Percentiles rank a stretch among this genome's conserved stretches.
Conservation (phyloP, 2,329 filamentous ascomycete genomes). For the Paraconiothyrium sp. region DNA sequence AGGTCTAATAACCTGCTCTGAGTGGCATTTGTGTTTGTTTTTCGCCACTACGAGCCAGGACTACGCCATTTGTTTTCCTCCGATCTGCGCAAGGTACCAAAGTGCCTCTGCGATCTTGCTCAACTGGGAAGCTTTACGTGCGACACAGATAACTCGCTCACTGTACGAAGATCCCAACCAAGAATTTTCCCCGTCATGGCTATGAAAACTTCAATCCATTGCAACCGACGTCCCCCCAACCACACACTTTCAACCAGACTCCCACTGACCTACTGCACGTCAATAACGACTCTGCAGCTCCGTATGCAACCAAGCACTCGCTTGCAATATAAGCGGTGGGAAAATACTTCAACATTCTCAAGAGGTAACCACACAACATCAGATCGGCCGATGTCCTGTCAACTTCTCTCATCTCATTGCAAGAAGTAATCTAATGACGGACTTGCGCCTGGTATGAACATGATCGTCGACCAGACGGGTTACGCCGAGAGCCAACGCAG, state of each 20-base stretch:
- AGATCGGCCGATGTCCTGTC: constrained; percentile 6
- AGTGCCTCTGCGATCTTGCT: neutral
- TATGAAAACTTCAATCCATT: neutral
- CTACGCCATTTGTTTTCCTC: neutral
- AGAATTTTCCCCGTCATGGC: neutral
- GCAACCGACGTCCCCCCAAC: neutral
- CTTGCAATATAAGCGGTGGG: constrained; percentile 21
- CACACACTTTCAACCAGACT: neutral
- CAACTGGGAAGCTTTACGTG: neutral
- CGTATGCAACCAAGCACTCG: constrained; percentile 22
- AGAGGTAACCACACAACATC: neutral
- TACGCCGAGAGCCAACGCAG: constrained; percentile 7
- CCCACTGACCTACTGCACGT: constrained; percentile 5
- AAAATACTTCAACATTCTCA: neutral
- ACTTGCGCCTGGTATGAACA: constrained; percentile 15
- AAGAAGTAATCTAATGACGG: constrained; percentile 10
- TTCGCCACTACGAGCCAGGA: no score
- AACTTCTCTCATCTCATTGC: neutral
- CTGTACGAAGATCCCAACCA: neutral
- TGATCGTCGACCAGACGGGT: constrained; percentile 19
- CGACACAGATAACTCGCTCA: neutral
- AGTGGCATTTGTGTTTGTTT: no score
- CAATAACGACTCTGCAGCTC: constrained; percentile 27
- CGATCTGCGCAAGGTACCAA: neutral
- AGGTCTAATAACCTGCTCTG: no score